These are phyloP conservation scores for Ceratocystis lukuohia DNA, from an alignment of 2,329 filamentous ascomycete species.

Conservation along the genomic window DNA sequence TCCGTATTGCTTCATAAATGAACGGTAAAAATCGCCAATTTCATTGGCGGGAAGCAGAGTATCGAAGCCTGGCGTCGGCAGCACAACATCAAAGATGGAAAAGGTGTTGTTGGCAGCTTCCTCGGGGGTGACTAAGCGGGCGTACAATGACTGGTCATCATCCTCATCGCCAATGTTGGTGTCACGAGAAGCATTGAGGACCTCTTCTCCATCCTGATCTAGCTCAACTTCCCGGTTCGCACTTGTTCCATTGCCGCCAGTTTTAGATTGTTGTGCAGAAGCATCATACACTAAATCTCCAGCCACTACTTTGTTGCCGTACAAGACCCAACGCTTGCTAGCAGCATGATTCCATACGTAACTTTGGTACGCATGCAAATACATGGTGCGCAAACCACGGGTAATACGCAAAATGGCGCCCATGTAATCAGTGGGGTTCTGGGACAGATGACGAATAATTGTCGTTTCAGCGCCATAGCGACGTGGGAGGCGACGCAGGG, in stretches of 20 bases:
- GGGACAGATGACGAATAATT: conserved; percentile 63
- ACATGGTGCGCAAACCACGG: conserved; percentile 77
- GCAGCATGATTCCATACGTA: conserved; percentile 83
- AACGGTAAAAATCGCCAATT: conserved; percentile 68
- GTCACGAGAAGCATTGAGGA: conserved; percentile 37
- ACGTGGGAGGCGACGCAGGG: conserved; percentile 56
- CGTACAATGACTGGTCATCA: conserved; percentile 38
- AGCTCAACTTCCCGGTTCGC: conserved; percentile 25
- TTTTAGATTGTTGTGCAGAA: conserved; percentile 19
- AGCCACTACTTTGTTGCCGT: conserved; percentile 60
- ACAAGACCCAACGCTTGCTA: conserved; percentile 64
- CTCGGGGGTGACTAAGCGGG: conserved; percentile 58
- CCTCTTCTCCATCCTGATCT: conserved; percentile 43
- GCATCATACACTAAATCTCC: conserved; percentile 66
- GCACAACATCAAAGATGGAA: conserved; percentile 73
- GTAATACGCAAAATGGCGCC: conserved; percentile 72
- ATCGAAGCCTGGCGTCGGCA: conserved; percentile 86
- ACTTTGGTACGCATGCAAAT: conserved; percentile 92
- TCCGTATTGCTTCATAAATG: conserved; percentile 81
- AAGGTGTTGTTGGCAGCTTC: conserved; percentile 67
- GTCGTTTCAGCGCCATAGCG: conserved; percentile 70
- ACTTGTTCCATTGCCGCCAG: conserved; percentile 16
- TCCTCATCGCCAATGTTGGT: conserved; percentile 31
- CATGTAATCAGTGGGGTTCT: conserved; percentile 54
- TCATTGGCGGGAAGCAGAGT: conserved; percentile 74